Conservation (phyloP, 768 basidiomycete genomes). For the Podaxis sp. region DNA sequence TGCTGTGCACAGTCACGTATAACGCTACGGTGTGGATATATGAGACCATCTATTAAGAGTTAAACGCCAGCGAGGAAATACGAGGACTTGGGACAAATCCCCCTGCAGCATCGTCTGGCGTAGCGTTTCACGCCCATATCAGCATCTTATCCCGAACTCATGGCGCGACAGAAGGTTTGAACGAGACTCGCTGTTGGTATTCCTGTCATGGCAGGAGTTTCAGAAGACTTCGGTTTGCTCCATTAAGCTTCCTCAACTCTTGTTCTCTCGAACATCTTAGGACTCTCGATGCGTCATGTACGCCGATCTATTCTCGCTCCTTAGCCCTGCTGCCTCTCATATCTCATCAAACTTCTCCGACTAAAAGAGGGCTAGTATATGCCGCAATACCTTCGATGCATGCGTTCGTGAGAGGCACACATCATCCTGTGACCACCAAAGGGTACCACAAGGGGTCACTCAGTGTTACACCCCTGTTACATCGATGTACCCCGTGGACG, state of each 20-base stretch:
- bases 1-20: no score
- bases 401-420: background rate
- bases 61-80: no score
- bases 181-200: background rate
- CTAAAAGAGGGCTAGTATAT: background rate
- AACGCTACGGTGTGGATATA: no score
- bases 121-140: background rate
- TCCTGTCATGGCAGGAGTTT: background rate
- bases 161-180: background rate
- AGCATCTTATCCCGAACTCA: background rate
- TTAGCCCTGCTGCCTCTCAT: background rate
- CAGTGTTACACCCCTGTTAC: background rate
- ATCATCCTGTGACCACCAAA: background rate
- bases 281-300: background rate
- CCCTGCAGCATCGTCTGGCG: no score
- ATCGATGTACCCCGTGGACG: background rate
- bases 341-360: constrained; percentile 1
- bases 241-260: background rate
- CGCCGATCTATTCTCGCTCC: background rate
- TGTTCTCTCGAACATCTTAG: background rate
- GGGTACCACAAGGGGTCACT: background rate
- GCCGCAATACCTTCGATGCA: background rate
- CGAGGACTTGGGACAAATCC: no score
- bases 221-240: background rate
- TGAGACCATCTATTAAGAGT: no score